A percentile compares a stretch with the other conserved stretches of the same genome.
phyloP scores from a whole-genome alignment of 2,329 filamentous ascomycete species.

The Fusarium tjaetaba region DNA sequence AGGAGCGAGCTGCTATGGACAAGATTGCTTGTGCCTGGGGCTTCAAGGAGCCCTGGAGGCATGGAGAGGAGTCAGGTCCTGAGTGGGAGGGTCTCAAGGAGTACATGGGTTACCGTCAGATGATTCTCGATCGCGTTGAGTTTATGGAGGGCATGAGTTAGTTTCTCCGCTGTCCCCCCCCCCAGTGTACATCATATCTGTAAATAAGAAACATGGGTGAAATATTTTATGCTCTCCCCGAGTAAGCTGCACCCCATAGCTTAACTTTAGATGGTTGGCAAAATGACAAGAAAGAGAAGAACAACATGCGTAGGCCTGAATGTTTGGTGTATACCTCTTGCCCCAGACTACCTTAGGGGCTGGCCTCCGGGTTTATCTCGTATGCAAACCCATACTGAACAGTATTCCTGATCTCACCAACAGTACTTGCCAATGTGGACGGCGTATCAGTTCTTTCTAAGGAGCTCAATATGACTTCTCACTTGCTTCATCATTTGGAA shows the following conservation, averaged over 20 bases:
- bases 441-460: constrained; percentile 18
- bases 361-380: constrained; percentile 34
- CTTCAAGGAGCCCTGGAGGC: constrained; percentile 80
- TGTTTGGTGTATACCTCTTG: background rate
- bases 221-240: background rate
- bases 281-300: background rate
- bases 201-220: constrained; percentile 23
- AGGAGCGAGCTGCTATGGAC: constrained; percentile 89
- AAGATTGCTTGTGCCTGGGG: constrained; percentile 90
- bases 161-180: background rate
- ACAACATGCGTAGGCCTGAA: background rate
- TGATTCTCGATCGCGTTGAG: constrained; percentile 89
- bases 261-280: background rate
- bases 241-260: background rate
- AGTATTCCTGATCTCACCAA: constrained; percentile 49
- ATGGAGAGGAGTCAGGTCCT: constrained; percentile 89
- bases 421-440: constrained; percentile 20
- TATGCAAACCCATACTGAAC: constrained; percentile 51
- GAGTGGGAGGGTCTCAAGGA: constrained; percentile 90
- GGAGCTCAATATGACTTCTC: constrained; percentile 49
- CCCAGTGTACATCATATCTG: constrained; percentile 32
- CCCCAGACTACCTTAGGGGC: background rate
- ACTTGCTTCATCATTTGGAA: constrained; percentile 44
- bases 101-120: constrained; percentile 82
- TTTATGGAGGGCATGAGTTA: constrained; percentile 87